Evolutionary conservation across 805 yeast species (phyloP).

Genomic region (Myxozyma mucilagina): DNA sequence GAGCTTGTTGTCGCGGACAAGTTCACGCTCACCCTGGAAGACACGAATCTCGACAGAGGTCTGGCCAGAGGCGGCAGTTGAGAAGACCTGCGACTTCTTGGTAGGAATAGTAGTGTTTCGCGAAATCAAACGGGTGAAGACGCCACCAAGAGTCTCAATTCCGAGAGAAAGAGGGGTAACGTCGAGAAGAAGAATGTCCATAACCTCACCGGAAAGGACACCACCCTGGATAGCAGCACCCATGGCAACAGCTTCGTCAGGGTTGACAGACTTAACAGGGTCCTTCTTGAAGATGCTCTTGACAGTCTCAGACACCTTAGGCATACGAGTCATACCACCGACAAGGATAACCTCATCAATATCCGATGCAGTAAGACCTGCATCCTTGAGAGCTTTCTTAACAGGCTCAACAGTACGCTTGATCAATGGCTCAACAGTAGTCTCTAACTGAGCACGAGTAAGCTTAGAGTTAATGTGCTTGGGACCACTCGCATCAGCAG

Average conservation of each 20-base stretch:
- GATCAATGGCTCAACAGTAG: slow-evolving; percentile 65
- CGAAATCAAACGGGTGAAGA: slow-evolving; percentile 85
- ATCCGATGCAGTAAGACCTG: slow-evolving; percentile 63
- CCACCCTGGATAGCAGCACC: slow-evolving; percentile 99
- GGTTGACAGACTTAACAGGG: slow-evolving; percentile 91
- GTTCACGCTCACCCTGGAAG: slow-evolving; percentile 99
- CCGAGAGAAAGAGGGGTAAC: slow-evolving; percentile 89
- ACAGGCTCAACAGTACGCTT: slow-evolving; percentile 74
- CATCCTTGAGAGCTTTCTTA: slow-evolving; percentile 80
- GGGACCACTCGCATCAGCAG: slow-evolving; percentile 83
- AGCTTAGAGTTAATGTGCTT: slow-evolving; percentile 72
- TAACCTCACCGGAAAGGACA: slow-evolving; percentile 90
- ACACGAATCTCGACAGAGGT: slow-evolving; percentile 96
- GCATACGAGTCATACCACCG: slow-evolving; percentile 93
- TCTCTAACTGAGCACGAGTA: slow-evolving; percentile 67
- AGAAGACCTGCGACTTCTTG: slow-evolving; percentile 93
- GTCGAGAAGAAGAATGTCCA: slow-evolving; percentile 85
- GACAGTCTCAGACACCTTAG: slow-evolving; percentile 78
- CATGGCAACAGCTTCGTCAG: slow-evolving; percentile 90
- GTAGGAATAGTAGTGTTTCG: slow-evolving; percentile 97
- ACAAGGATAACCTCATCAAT: slow-evolving; percentile 80
- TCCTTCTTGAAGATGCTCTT: slow-evolving; percentile 74
- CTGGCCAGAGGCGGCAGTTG: slow-evolving; percentile 95
- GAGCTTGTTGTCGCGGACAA: slow-evolving; percentile 95
- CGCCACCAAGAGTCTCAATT: slow-evolving; percentile 98